Evolutionary conservation across 345 rosid genomes (phyloP), one percentile per base, ranked within the genome.

Genomic region (Trapa bicornis): DNA sequence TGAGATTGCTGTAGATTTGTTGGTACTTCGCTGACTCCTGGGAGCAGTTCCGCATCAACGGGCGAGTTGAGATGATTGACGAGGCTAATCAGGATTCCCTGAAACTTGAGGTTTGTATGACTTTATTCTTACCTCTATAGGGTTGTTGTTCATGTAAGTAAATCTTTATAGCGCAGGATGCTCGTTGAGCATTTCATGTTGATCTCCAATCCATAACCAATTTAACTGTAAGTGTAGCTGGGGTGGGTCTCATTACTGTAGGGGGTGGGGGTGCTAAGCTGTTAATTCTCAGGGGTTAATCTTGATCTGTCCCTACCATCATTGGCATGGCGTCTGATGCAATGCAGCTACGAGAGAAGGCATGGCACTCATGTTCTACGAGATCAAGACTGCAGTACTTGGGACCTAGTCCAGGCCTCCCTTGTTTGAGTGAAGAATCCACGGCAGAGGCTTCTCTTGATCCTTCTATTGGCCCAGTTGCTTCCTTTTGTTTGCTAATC

Each of bases 1-100:
- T 58, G 15, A 58, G 63, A 10, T 32, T 15, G 39, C 53, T 65
- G 4, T 56, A 73, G 96, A 84, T 94, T 68, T 87, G 97, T 74
- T 94, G 96, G 95, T 90, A 90, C 73, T 88, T 94, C 38, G 79
- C 96, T 3, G 86, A 82, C 65, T 80, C 99, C 5, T 91, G 95
- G 95, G 97, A 91, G 83, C 97, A 88, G 71, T 90, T 91, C 70
- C 85, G 96, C 61, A 94, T 94, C 75, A 85, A 58, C 70, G 97
- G 97, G 78, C 82, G 71, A 70, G 71, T 87, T 68, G 95, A 86
- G 72, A 75, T 94, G 58, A 79, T 94, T 64, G 92, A 91, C 68
- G 87, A 78, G 10, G 83, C 77, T 2, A 84, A 81, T 80, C 74
- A 84, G 57, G 91, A 90, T 72, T 75, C 77, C n/a, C 35, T 35